Evolutionary conservation across 2,329 filamentous ascomycete genomes (phyloP).

Genomic region (Fusarium praegraminearum): DNA sequence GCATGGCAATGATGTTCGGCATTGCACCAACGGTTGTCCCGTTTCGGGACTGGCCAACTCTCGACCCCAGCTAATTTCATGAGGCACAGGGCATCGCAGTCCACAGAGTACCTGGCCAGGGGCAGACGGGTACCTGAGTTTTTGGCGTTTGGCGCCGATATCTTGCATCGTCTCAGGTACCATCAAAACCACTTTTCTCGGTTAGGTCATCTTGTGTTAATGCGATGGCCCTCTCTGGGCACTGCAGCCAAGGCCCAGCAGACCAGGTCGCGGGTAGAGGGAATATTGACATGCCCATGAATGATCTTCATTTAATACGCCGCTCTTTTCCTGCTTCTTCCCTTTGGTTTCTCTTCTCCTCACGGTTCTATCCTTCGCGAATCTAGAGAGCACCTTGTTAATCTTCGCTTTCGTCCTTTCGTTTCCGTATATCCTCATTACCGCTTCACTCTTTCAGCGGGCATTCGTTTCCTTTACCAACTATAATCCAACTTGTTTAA

Average conservation of each 20-base stretch:
- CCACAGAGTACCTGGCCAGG: conserved; percentile 9
- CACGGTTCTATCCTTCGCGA: conserved; percentile 62
- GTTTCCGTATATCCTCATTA: conserved; percentile 60
- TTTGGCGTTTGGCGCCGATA: conserved; percentile 21
- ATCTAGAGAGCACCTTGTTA: conserved; percentile 61
- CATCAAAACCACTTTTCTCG: conserved; percentile 36
- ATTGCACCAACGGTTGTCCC: conserved; percentile 46
- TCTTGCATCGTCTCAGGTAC: conserved; percentile 37
- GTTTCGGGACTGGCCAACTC: conserved; percentile 35
- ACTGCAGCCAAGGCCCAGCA: conserved; percentile 41
- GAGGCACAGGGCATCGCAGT: conserved; percentile 21
- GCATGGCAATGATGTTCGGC: conserved; percentile 40
- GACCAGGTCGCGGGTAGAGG: conserved; percentile 25
- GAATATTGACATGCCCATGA: conserved; percentile 59
- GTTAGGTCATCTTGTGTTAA: conserved; percentile 37
- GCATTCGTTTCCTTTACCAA: conserved; percentile 70
- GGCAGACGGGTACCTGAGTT: conserved; percentile 40
- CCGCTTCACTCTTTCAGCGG: conserved; percentile 93
- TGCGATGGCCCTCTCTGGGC: conserved; percentile 31
- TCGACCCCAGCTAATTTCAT: conserved; percentile 37
- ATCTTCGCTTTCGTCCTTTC: conserved; percentile 63
- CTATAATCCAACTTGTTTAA: conserved; percentile 36
- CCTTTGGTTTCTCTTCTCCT: conserved; percentile 51
- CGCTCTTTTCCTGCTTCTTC: conserved; percentile 47
- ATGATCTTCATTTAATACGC: conserved; percentile 46